These are phyloP conservation scores for Xerocomellus dryophilus DNA, from an alignment of 768 basidiomycete genomes.

Conservation along the genomic window DNA sequence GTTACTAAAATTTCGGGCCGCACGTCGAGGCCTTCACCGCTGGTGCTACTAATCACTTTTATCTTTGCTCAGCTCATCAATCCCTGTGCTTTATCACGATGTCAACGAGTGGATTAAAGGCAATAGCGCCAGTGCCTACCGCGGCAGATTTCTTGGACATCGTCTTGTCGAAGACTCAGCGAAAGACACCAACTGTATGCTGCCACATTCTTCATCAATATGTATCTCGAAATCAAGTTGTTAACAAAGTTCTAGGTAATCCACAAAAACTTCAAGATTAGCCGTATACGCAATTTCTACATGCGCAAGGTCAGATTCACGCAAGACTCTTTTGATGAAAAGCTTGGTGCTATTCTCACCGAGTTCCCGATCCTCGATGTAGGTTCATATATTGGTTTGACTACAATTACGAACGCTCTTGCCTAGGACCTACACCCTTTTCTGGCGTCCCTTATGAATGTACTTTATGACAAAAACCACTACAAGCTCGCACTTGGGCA, in stretches of 20 bases:
- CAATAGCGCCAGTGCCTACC: slow-evolving; percentile 97
- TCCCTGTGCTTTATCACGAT: slow-evolving; percentile 31
- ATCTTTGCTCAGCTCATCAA: slow-evolving; percentile 9
- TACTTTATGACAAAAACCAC: slow-evolving; percentile 99
- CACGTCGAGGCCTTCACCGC: neutral
- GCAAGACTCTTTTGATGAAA: slow-evolving; percentile 95
- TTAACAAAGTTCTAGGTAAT: slow-evolving; percentile 61
- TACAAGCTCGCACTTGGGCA: slow-evolving; percentile 99
- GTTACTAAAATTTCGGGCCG: slow-evolving; percentile 12
- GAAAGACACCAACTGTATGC: slow-evolving; percentile 91
- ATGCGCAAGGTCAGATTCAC: slow-evolving; percentile 99
- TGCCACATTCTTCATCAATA: neutral
- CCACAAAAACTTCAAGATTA: slow-evolving; percentile 99
- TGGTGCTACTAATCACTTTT: neutral
- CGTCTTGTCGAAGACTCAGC: slow-evolving; percentile 88
- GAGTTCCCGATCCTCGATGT: slow-evolving; percentile 99
- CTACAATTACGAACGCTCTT: slow-evolving; percentile 3
- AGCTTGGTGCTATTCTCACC: slow-evolving; percentile 85
- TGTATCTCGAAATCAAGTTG: neutral
- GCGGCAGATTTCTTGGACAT: slow-evolving; percentile 94
- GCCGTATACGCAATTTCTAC: slow-evolving; percentile 95
- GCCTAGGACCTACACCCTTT: slow-evolving; percentile 90
- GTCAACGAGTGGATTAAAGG: slow-evolving; percentile 91
- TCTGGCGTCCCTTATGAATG: slow-evolving; percentile 92
- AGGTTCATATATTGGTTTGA: slow-evolving; percentile 32